phyloP scores from a whole-genome alignment of 2,329 filamentous ascomycete species.

The Colletotrichum sojae region DNA sequence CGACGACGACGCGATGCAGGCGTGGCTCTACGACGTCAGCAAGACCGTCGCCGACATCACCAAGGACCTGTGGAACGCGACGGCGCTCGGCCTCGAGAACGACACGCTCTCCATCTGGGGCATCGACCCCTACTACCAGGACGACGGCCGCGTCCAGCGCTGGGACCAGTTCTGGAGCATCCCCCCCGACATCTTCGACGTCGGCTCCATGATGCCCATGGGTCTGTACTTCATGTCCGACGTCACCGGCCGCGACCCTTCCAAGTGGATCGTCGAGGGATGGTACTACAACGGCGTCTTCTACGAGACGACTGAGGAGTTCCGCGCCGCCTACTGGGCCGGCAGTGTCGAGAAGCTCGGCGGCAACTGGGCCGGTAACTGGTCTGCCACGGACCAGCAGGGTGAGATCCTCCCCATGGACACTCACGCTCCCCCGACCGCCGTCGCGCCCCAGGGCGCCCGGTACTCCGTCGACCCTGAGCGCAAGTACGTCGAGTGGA shows the following conservation, averaged over 20 bases:
- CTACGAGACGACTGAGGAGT: conserved; percentile 64
- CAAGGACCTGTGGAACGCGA: conserved; percentile 59
- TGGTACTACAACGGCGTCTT: conserved; percentile 70
- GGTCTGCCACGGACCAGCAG: conserved; percentile 59
- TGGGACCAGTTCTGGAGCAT: conserved; percentile 63
- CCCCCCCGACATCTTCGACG: conserved; percentile 56
- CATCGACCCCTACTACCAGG: conserved; percentile 59
- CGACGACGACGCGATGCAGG: conserved; percentile 48
- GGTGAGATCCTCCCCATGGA: conserved; percentile 54
- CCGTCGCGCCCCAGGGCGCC: conserved; percentile 52
- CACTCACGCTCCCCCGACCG: conserved; percentile 45
- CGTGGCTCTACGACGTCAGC: conserved; percentile 54
- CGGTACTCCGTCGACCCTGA: conserved; percentile 59
- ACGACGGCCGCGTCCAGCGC: conserved; percentile 56
- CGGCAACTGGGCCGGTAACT: conserved; percentile 63
- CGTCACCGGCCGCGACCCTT: conserved; percentile 64
- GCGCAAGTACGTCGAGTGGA: conserved; percentile 63
- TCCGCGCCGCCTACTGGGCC: conserved; percentile 59
- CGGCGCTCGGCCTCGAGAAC: conserved; percentile 53
- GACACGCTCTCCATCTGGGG: conserved; percentile 58
- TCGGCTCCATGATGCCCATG: conserved; percentile 60
- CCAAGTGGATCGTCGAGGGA: conserved; percentile 63
- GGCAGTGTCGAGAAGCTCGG: conserved; percentile 62
- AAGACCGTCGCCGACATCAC: conserved; percentile 54
- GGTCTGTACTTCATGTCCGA: conserved; percentile 61